These are phyloP conservation scores for Carnegiea gigantea DNA, from an alignment of 179 eudicot genomes.

Conservation along the genomic window DNA sequence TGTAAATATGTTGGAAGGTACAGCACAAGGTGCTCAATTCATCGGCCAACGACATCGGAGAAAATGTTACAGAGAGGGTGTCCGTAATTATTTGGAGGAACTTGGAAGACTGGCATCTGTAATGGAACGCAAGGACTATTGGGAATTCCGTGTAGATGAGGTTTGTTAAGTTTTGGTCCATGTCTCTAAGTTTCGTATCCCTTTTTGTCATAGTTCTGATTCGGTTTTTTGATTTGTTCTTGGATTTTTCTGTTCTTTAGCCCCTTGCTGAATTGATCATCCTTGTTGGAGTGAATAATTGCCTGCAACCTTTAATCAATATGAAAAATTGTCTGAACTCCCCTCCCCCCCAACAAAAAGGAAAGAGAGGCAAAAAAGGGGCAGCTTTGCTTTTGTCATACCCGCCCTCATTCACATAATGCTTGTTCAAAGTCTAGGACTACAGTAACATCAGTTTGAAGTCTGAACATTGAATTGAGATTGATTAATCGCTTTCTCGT, in stretches of 20 bases:
- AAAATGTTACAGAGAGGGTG: constrained; percentile 55
- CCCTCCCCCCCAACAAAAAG: too few relatives aligned
- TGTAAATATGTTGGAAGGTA: constrained; percentile 33
- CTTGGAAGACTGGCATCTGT: constrained; percentile 54
- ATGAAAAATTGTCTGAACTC: background rate
- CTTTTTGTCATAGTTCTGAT: background rate
- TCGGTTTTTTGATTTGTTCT: background rate
- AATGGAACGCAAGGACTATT: constrained; percentile 71
- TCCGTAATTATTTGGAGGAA: constrained; percentile 50
- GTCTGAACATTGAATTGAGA: background rate
- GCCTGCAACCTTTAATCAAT: background rate
- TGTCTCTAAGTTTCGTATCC: background rate
- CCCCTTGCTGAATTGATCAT: background rate
- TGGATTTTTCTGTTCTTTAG: background rate
- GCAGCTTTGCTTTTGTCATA: background rate
- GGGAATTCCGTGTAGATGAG: constrained; percentile 90
- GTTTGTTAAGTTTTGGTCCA: constrained; percentile 35
- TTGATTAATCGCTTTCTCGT: background rate
- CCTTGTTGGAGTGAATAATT: background rate
- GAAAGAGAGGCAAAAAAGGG: background rate
- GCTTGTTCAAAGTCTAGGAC: background rate
- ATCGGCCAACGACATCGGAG: constrained; percentile 36
- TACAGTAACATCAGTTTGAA: background rate
- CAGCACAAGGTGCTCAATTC: constrained; percentile 35
- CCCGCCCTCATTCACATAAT: background rate